Conservation (phyloP, 306 rosid species). For the Carpinus fangiana region DNA sequence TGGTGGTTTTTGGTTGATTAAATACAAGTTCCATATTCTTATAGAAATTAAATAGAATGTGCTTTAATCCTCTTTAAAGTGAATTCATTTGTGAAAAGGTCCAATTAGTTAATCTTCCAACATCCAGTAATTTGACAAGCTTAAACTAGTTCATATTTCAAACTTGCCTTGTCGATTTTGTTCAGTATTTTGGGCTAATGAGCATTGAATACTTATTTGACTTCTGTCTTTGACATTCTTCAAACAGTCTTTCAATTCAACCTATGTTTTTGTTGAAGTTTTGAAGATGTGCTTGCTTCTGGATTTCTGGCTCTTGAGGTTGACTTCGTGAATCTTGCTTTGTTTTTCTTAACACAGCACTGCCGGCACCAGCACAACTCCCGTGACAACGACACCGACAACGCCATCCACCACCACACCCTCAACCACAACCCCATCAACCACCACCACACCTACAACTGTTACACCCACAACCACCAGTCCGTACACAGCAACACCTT, state of each 20-base stretch:
- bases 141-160: not conserved
- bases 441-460: conserved; percentile 7
- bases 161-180: not conserved
- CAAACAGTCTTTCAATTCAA: not conserved
- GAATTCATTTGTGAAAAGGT: no score
- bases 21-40: not conserved
- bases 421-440: not conserved
- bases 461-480: conserved; percentile 38
- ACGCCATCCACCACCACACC: conserved; percentile 35
- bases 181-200: not conserved
- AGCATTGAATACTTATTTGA: not conserved
- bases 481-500: conserved; percentile 42
- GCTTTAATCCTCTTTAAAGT: no score
- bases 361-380: conserved; percentile 48
- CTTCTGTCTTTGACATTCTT: not conserved
- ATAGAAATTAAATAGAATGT: not conserved
- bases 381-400: conserved; percentile 19
- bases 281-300: not conserved
- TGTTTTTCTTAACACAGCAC: conserved; percentile 30
- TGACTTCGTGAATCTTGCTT: conserved; percentile 12
- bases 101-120: no score
- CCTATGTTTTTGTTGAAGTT: not conserved
- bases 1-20: not conserved
- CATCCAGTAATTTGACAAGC: not conserved
- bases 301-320: not conserved